Evolutionary conservation across 179 eudicot species (phyloP).

Genomic region (Corrigiola litoralis): DNA sequence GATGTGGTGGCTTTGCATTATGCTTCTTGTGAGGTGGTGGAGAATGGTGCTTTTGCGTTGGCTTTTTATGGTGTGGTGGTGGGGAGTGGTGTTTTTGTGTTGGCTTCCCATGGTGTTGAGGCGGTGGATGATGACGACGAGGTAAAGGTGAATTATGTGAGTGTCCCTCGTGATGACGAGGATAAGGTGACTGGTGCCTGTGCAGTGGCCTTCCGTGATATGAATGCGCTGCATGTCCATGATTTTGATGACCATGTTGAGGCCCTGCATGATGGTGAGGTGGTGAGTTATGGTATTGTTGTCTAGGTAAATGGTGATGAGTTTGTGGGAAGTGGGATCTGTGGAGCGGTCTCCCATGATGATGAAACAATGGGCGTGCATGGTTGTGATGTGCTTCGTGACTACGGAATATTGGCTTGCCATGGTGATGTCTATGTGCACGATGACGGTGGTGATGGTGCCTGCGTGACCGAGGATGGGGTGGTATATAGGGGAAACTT

Average conservation of each 20-base stretch:
- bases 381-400: conserved; percentile 14
- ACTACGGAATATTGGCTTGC: conserved; percentile 9
- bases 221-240: conserved; percentile 3
- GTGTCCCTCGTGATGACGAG: conserved; percentile 13
- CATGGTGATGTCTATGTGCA: conserved; percentile 1
- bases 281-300: not conserved
- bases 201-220: conserved; percentile 14
- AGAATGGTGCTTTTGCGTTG: conserved; percentile 11
- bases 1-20: conserved; percentile 5
- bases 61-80: conserved; percentile 2
- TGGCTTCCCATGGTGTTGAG: conserved; percentile 16
- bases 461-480: not conserved
- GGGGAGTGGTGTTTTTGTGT: conserved; percentile 14
- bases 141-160: conserved; percentile 7
- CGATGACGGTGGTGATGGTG: conserved; percentile 12
- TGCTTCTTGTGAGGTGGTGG: conserved; percentile 14
- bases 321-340: conserved; percentile 3
- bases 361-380: not conserved
- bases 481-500: not conserved
- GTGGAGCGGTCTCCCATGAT: conserved; percentile 15
- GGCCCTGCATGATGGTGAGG: conserved; percentile 4
- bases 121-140: not conserved
- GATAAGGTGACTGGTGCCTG: conserved; percentile 3
- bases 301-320: conserved; percentile 6
- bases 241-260: conserved; percentile 16